Base-by-base conservation (phyloP, 2,329 filamentous ascomycete genomes). In the Colletotrichum lindemuthianum region DNA sequence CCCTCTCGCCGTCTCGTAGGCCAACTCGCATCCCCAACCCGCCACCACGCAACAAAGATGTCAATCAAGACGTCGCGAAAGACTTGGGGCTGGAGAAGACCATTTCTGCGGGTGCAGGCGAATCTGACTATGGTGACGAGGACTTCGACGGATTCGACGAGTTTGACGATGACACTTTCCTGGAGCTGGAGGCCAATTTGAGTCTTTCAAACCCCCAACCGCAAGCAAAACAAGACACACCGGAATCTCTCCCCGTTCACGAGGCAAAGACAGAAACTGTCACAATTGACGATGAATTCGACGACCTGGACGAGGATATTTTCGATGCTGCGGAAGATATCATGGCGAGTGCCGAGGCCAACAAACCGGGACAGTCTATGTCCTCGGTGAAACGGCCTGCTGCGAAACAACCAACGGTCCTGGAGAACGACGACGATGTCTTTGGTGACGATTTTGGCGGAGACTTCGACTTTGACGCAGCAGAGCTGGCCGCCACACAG, bases 381-480 rank as follows among this genome's bases (percentile, higher is more conserved):
- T 60, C 54, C 13, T 41, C 48, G n/a, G 58, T 65, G 57, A 61
- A 63, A 8, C 39, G 59, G 2, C 45, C 15, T n/a, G 15, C 37
- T 39, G 43, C 39, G 16, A 13, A 24, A 36, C 36, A 7, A 57
- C 9, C 33, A 11, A 16, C 44, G 8, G n/a, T n/a, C 24, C 71
- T 72, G 39, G 71, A 72, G 56, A 79, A 82, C 44, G 81, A 82
- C 68, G 90, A 87, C 63, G 92, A 93, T 78, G 93, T 86, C 69
- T 88, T 85, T 70, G 90, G 87, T 60, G 92, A 93, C 77, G 93
- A 87, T 70, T 88, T 85, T 69, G 90, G 87, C 63, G 92, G 93
- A 78, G 93, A 87, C 70, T 84, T 88, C 76, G 93, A 97, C 76
- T 91, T 92, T 72, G 92, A 95, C 70, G 88, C 90, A 66, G 89